Base-by-base conservation (phyloP, 2,329 filamentous ascomycete species). In the Diaporthe citrichinensis region DNA sequence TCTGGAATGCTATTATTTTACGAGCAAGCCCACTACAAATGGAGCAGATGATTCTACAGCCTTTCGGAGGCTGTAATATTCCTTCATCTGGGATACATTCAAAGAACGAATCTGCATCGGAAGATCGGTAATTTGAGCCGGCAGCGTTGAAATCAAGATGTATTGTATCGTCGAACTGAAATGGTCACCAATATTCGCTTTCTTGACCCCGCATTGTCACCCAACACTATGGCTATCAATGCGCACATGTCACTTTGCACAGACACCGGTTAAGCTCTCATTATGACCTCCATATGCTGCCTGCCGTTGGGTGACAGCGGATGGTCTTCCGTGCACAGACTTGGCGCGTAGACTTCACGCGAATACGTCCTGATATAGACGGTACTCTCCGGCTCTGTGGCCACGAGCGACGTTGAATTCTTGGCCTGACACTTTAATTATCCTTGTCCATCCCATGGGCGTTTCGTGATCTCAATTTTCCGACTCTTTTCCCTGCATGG, bases 161-260 rank as follows among this genome's bases (percentile, higher is more conserved):
- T 28, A 3, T 23, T 36, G 31, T n/a, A 7, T 28, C 20, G 31
- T 36, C 23, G 31, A 23, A 31, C 12, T n/a, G 25, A 36, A 36
- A n/a, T 36, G 55, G 31, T 58, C 55, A 36, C 61, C 15, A 15
- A 34, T 12, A 25, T 67, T 51, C 41, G n/a, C 41, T 51, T 67
- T 34, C 8, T 7, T 28, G 44, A 51, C 41, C 61, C 41, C 61
- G 61, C 61, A 67, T 34, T 51, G 41, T 67, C 61, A 67, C 61
- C 44, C 44, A 51, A 51, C 61, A 51, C 25, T 34, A 10, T n/a
- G 28, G 44, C 20, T 34, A 67, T 67, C 61, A 67, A 51, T 67
- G 61, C 61, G 28, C 61, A 14, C 61, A 46, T 46, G 39, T 51
- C 61, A 67, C 44, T 51, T 67, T 51, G 61, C 61, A 67, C 61